Base-by-base conservation (phyloP, 2,329 filamentous ascomycete genomes). In the Trichophyton rubrum region DNA sequence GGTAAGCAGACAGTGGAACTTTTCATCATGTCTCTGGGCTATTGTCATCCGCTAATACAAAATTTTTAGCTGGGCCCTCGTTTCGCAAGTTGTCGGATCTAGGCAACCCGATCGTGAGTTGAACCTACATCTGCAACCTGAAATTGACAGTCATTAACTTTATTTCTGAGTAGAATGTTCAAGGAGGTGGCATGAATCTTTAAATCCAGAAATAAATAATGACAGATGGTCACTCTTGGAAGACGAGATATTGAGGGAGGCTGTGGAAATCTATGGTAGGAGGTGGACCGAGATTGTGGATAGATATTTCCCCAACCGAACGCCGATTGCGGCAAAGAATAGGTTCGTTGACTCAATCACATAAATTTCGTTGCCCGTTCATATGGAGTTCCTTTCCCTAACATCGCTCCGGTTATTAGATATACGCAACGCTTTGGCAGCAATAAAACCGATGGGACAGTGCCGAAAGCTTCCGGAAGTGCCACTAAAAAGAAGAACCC, bases 191-290 rank as follows among this genome's bases (percentile, higher is more conserved):
- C 57, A 59, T 49, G 57, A 59, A 49, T 59, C 57, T 2, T 59
- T 59, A 17, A 59, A 59, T 7, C 57, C 57, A 11, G 57, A 59
- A 27, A 59, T 59, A 40, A 59, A 59, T 38, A 59, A 59, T 27
- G 57, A 59, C 22, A 59, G 57, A 49, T 59, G 57, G 57, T 59
- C 57, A 20, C 57, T 59, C 17, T n/a, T 59, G 30, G 57, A 59
- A 41, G 57, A 59, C 43, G 57, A 59, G 24, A 59, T 59, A 20
- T 17, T 59, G 40, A 51, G 57, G 27, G 57, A 59, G 41, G 57
- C 57, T 1, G 57, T 59, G 3, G 35, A 59, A 11, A 59, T 59
- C 4, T 59, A 59, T 59, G 57, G 57, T 22, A 30, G 57, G 30
- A 45, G 57, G 17, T 59, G 57, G 57, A 59, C 57, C 15, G 57